Evolutionary conservation across 1,139 yeast species (phyloP).

Genomic region (Meyerozyma carpophila): DNA sequence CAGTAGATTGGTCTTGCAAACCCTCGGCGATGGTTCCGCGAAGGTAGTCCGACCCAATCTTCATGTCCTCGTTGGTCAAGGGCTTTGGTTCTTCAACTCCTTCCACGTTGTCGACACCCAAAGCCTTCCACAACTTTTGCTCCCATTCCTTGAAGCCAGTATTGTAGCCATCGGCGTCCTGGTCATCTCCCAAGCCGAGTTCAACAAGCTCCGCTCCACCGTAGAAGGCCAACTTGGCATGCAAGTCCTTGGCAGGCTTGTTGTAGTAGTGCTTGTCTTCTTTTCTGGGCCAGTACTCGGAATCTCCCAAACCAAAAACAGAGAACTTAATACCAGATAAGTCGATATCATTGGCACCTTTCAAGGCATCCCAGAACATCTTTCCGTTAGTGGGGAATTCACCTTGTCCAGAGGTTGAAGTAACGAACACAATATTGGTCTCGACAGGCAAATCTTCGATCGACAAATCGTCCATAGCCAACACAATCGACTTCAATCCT

Average conservation of each 20-base stretch:
- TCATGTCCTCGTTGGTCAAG: slow-evolving; percentile 93
- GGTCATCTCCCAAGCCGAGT: slow-evolving; percentile 91
- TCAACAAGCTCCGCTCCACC: slow-evolving; percentile 73
- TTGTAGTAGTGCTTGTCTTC: slow-evolving; percentile 92
- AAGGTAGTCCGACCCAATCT: slow-evolving; percentile 75
- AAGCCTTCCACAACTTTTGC: slow-evolving; percentile 75
- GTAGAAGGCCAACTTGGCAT: slow-evolving; percentile 55
- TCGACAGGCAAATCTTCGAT: slow-evolving; percentile 78
- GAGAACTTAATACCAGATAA: slow-evolving; percentile 64
- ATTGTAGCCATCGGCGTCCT: slow-evolving; percentile 91
- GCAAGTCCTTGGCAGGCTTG: slow-evolving; percentile 81
- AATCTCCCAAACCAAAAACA: slow-evolving; percentile 90
- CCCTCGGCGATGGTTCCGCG: slow-evolving; percentile 95
- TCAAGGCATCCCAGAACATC: slow-evolving; percentile 80
- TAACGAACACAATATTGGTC: slow-evolving; percentile 73
- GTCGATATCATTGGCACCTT: slow-evolving; percentile 65
- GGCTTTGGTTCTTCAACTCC: slow-evolving; percentile 96
- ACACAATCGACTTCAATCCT: slow-evolving; percentile 72
- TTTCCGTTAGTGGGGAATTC: slow-evolving; percentile 96
- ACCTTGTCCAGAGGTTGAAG: slow-evolving; percentile 97
- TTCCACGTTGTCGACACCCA: slow-evolving; percentile 79
- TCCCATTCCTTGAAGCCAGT: slow-evolving; percentile 92
- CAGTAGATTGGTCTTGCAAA: slow-evolving; percentile 74
- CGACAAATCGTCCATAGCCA: slow-evolving; percentile 82
- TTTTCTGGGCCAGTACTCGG: slow-evolving; percentile 95